Base-by-base conservation (phyloP, 352 stramenopile genomes). In the Globisporangium splendens region DNA sequence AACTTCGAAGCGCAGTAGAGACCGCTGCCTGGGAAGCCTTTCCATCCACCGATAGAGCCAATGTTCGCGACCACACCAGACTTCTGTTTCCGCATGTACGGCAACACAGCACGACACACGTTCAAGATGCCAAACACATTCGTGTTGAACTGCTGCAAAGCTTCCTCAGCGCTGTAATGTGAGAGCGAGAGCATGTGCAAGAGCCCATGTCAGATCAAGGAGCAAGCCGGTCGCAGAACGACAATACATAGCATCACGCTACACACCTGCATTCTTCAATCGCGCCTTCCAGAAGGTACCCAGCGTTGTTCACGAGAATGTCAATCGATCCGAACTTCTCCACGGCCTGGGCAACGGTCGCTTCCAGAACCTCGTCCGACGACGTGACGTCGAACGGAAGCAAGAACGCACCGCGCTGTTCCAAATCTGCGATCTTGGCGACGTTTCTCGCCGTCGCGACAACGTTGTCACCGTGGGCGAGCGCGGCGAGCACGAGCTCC, bases 221-320 rank as follows among this genome's bases (percentile, higher is more conserved):
- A n/a, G n/a, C n/a, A n/a, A n/a, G n/a, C n/a, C n/a, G n/a, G n/a
- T n/a, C n/a, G n/a, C n/a, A n/a, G n/a, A n/a, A n/a, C 54, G 24
- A n/a, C n/a, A n/a, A n/a, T n/a, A n/a, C n/a, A n/a, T n/a, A n/a
- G n/a, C n/a, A n/a, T n/a, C n/a, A n/a, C n/a, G n/a, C n/a, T n/a
- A n/a, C n/a, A n/a, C 67, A 71, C 65, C 65, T 75, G 62, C 64
- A 72, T 60, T 79, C 72, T 43, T 82, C 73, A 20, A 74, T 65
- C 8, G 61, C 64, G 3, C 70, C 73, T 50, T 71, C 54, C 20
- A 77, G 62, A 28, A 69, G 52, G 46, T 82, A 76, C 18, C 66
- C 70, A 18, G 70, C 70, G 60, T 83, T 83, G 55, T 83, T 79
- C 10, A 79, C 69, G n/a, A 83, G 54, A 12, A 80, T 54, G 59